Evolutionary conservation across 2,329 filamentous ascomycete species (phyloP), one percentile per base, ranked within the genome.

Genomic region (Zymoseptoria tritici): DNA sequence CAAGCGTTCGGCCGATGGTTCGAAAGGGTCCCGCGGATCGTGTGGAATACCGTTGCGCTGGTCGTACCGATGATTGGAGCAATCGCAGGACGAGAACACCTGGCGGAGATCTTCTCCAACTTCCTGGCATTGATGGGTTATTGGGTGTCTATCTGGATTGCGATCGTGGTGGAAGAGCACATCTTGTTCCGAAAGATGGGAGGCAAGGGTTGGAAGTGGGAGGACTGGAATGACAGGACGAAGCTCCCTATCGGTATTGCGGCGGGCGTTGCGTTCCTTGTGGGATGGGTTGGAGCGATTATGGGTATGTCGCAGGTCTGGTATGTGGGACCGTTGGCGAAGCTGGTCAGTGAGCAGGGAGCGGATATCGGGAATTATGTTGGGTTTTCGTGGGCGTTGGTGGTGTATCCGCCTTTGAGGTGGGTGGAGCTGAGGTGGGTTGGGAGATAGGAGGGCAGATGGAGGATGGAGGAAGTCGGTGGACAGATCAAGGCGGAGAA

Each of bases 51-150:
- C 0, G 68, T 86, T 3, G 79, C 83, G 2, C 80, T 84, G 0
- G 72, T 88, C 49, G 81, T 88, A 52, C 86, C 84, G 68, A 83
- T 83, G 8, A 80, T 86, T 26, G 86, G 85, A 65, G 85, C 85
- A 0, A 77, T 88, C 16, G 85, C 80, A 0, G 86, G 86, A 0
- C 80, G 85, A 13, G 78, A 80, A 22, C 73, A 85, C 64, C 78
- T 89, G 1, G 81, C 84, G 0, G 79, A 79, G 24, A 86, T 89
- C 60, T 87, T 89, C 69, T 84, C 83, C 9, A 88, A 88, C 69
- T 88, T 89, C 70, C 77, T 89, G 4, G 84, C 85, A 0, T 74
- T 89, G 21, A 88, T 89, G 83, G 86, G 86, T 1, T 89, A 88
- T 72, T 89, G 85, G 85, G 79, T 87, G 16, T 80, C 80, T 13